Evolutionary conservation across 768 basidiomycete genomes (phyloP).

Genomic region (Suillus subalutaceus): DNA sequence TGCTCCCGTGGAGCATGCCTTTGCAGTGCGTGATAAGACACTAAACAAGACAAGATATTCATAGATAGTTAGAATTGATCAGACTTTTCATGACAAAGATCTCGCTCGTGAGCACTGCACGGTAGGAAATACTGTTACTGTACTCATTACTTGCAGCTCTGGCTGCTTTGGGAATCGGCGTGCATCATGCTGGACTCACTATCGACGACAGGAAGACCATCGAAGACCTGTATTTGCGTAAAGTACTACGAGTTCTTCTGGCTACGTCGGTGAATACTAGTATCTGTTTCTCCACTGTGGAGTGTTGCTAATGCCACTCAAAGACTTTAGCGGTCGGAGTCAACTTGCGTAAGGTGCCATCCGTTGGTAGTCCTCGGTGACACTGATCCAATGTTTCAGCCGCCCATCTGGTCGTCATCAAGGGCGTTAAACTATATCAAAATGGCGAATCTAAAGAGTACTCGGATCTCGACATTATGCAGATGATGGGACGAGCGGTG

Average conservation of each 20-base stretch:
- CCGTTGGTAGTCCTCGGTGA: constrained; percentile 1
- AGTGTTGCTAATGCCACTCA: constrained; percentile 11
- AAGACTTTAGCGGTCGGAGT: constrained; percentile 96
- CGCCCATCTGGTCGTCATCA: constrained; percentile 91
- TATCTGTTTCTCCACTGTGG: background rate
- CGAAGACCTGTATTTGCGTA: constrained; percentile 74
- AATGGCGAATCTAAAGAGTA: constrained; percentile 76
- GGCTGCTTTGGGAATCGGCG: constrained; percentile 75
- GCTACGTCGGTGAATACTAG: constrained; percentile 73
- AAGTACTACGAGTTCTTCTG: constrained; percentile 66
- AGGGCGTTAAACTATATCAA: constrained; percentile 83
- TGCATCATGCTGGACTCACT: constrained; percentile 89
- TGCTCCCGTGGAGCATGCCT: constrained; percentile 72
- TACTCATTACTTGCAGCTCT: constrained; percentile 46
- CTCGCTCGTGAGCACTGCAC: constrained; percentile 51
- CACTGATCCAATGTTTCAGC: constrained; percentile 45
- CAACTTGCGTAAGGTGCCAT: constrained; percentile 73
- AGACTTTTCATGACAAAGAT: constrained; percentile 66
- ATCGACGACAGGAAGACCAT: constrained; percentile 71
- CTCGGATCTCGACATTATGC: constrained; percentile 90
- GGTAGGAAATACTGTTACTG: constrained; percentile 7
- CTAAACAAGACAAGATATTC: background rate
- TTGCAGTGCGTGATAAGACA: constrained; percentile 36
- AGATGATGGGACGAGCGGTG: constrained; percentile 96
- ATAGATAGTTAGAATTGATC: constrained; percentile 48